These are phyloP conservation scores for Exophiala oligosperma DNA, from an alignment of 2,329 filamentous ascomycete genomes.

Conservation along the genomic window DNA sequence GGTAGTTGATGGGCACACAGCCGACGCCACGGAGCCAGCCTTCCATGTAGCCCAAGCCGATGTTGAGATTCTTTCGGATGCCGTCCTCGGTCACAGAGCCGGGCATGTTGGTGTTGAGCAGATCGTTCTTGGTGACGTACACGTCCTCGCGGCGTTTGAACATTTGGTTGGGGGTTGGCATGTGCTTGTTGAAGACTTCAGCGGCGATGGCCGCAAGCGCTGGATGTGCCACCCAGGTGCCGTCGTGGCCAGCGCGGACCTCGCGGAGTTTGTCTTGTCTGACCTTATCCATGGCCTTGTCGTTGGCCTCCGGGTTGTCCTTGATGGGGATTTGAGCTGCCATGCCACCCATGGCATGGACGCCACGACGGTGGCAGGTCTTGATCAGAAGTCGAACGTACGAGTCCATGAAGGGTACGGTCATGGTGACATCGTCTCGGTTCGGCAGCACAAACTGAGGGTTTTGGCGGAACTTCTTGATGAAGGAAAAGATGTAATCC, in stretches of 20 bases:
- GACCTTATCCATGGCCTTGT: conserved; percentile 89
- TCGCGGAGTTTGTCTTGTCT: conserved; percentile 95
- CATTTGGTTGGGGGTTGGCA: conserved; percentile 97
- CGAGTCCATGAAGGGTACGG: conserved; percentile 94
- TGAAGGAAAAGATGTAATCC: conserved; percentile 99
- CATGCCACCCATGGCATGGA: conserved; percentile 99
- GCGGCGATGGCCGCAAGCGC: conserved; percentile 83
- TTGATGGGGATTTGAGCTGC: conserved; percentile 99
- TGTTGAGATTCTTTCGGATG: conserved; percentile 96
- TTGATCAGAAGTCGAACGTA: conserved; percentile 98
- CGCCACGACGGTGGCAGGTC: conserved; percentile 93
- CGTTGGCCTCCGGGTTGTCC: conserved; percentile 85
- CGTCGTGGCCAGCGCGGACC: conserved; percentile 91
- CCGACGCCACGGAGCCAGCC: conserved; percentile 94
- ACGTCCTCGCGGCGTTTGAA: conserved; percentile 90
- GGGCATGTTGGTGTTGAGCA: conserved; percentile 97
- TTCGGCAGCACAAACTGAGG: conserved; percentile 90
- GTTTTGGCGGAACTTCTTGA: conserved; percentile 99
- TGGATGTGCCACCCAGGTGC: conserved; percentile 96
- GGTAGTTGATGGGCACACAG: conserved; percentile 94
- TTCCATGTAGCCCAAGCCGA: conserved; percentile 97
- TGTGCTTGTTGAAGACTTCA: conserved; percentile 96
- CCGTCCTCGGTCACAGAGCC: conserved; percentile 89
- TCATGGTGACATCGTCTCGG: conserved; percentile 91
- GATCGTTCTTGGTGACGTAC: conserved; percentile 78